These are phyloP conservation scores for Gonapodya prolifera DNA, from an alignment of 192 early-diverging fungal genomes.

Conservation along the genomic window DNA sequence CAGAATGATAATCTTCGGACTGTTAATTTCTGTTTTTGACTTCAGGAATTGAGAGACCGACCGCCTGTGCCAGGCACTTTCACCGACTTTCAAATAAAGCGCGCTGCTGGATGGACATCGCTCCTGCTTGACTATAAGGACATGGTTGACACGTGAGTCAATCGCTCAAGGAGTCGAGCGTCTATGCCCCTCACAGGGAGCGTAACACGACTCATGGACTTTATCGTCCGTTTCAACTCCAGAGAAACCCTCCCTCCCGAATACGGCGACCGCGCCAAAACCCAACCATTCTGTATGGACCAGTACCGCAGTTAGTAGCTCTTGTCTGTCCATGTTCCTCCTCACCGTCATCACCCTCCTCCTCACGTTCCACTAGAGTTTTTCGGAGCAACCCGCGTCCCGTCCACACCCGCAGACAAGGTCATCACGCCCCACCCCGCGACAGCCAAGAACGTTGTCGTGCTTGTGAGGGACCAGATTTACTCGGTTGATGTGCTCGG, in stretches of 20 bases:
- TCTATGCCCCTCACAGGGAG: background rate
- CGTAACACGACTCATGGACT: background rate
- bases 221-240: too few species aligned
- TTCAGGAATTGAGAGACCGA: background rate
- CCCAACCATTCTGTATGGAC: conserved; percentile 61
- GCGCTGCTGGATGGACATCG: conserved; percentile 61
- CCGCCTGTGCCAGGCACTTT: conserved; percentile 29
- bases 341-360: too few species aligned
- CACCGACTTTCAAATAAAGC: conserved; percentile 61
- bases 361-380: conserved; percentile 51
- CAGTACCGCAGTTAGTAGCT: conserved; percentile 77
- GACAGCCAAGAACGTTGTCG: conserved; percentile 41
- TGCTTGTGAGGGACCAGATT: conserved; percentile 65
- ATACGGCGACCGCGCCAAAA: conserved; percentile 21
- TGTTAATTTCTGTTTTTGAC: too few species aligned
- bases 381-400: conserved; percentile 73
- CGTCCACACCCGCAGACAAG: conserved; percentile 61
- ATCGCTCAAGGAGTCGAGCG: background rate
- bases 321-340: too few species aligned
- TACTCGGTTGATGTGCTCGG: conserved; percentile 59
- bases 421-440: conserved; percentile 30
- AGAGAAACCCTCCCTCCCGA: conserved; percentile 46
- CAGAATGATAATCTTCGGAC: background rate
- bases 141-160: conserved; percentile 34
- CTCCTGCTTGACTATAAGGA: conserved; percentile 65